Conservation (phyloP, 257 asterid genomes). For the Perilla frutescens region DNA sequence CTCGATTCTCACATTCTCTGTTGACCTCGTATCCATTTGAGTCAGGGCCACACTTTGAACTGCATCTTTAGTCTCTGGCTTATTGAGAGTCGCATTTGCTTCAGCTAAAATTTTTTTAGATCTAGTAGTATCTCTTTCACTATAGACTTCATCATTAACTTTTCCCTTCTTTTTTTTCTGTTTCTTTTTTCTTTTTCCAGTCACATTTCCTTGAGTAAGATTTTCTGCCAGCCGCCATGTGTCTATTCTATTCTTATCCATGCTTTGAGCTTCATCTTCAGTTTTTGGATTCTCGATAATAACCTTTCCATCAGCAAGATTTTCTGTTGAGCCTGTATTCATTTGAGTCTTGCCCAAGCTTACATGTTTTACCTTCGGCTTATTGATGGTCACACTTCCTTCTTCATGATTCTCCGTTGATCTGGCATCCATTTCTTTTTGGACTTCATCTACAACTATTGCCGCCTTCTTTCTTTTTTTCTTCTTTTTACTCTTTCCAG, state of each 20-base stretch:
- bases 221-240: constrained; percentile 22
- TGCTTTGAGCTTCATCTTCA: constrained; percentile 27
- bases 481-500: constrained; percentile 21
- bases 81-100: constrained; percentile 20
- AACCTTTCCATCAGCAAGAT: constrained; percentile 21
- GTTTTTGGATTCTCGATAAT: not conserved
- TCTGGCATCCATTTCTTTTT: constrained; percentile 1
- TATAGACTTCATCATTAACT: constrained; percentile 4
- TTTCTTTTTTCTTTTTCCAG: constrained; percentile 30
- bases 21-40: not conserved
- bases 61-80: constrained; percentile 26
- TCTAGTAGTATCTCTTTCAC: constrained; percentile 6
- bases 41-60: not conserved
- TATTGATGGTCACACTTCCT: not conserved
- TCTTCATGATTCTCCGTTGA: not conserved
- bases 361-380: constrained; percentile 10
- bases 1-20: not conserved
- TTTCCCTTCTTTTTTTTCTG: constrained; percentile 4
- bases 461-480: constrained; percentile 5
- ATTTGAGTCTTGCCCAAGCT: constrained; percentile 13
- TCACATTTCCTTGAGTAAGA: constrained; percentile 33
- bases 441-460: not conserved
- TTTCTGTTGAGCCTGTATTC: not conserved
- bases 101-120: constrained; percentile 17
- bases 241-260: constrained; percentile 30